phyloP scores from a whole-genome alignment of 345 rosid genomes.

The Citrus inodora region DNA sequence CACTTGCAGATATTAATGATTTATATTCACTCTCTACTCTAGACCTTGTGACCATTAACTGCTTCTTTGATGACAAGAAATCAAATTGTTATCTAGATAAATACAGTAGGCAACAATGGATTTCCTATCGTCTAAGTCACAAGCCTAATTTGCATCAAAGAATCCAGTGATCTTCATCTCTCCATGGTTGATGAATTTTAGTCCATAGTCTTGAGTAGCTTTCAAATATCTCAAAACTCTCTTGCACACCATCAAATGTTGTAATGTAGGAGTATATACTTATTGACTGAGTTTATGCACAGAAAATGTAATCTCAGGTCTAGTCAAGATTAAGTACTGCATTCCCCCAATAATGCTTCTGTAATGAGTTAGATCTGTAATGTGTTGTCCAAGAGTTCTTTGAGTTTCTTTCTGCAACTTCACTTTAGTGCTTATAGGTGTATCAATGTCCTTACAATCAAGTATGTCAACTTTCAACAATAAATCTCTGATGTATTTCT shows the following conservation, averaged over 20 bases:
- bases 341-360: neutral
- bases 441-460: neutral
- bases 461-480: neutral
- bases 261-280: neutral
- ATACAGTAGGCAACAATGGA: neutral
- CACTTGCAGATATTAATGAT: neutral
- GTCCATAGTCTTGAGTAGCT: fast-evolving
- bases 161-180: neutral
- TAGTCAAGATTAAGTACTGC: neutral
- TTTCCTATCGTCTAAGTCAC: neutral
- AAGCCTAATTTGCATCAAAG: neutral
- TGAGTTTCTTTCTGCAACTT: no score
- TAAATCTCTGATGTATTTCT: no score
- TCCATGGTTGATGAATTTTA: neutral
- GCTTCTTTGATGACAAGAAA: neutral
- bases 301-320: neutral
- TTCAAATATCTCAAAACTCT: neutral
- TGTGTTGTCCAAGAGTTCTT: no score
- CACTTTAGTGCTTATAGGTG: no score
- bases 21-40: neutral
- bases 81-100: neutral
- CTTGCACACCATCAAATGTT: neutral
- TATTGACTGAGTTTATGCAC: neutral
- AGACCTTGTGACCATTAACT: neutral
- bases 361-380: neutral